phyloP scores from a whole-genome alignment of 345 rosid genomes.

The Melaleuca quinquenervia region DNA sequence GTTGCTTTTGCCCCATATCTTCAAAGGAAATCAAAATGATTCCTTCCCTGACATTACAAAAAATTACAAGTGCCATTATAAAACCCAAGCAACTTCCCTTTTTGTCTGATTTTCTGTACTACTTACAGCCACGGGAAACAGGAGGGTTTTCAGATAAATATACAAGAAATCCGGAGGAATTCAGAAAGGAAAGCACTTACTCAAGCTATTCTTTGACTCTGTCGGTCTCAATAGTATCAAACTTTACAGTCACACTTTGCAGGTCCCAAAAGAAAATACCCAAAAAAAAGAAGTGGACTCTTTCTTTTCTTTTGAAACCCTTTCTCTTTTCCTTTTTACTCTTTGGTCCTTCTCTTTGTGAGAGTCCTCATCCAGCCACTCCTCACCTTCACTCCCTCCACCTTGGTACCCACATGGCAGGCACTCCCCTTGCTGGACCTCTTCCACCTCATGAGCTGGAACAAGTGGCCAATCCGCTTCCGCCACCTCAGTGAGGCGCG shows the following conservation, averaged over 20 bases:
- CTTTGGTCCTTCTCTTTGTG: slow-evolving; percentile 60
- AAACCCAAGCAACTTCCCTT: neutral
- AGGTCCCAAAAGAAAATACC: neutral
- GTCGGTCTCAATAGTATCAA: neutral
- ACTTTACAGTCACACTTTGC: neutral
- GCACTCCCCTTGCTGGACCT: slow-evolving; percentile 48
- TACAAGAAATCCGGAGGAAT: neutral
- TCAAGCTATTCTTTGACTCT: neutral
- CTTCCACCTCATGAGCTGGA: slow-evolving; percentile 73
- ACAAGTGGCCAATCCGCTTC: slow-evolving; percentile 68
- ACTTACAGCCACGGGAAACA: neutral
- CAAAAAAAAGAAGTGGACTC: neutral
- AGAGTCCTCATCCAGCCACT: slow-evolving; percentile 80
- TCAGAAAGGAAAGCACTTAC: neutral
- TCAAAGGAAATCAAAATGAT: neutral
- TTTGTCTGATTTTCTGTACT: neutral
- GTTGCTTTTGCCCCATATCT: neutral
- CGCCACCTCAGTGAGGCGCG: slow-evolving; percentile 75
- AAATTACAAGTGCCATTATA: neutral
- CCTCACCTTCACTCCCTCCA: slow-evolving; percentile 66
- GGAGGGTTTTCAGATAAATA: neutral
- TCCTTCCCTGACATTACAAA: neutral
- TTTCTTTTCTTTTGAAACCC: neutral
- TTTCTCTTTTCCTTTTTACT: slow-evolving; percentile 1
- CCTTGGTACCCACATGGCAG: slow-evolving; percentile 65